Percentiles rank a stretch among this genome's conserved stretches.
These are phyloP conservation scores for Cercospora citrullina DNA, from an alignment of 2,329 filamentous ascomycete genomes.

Conservation along the genomic window DNA sequence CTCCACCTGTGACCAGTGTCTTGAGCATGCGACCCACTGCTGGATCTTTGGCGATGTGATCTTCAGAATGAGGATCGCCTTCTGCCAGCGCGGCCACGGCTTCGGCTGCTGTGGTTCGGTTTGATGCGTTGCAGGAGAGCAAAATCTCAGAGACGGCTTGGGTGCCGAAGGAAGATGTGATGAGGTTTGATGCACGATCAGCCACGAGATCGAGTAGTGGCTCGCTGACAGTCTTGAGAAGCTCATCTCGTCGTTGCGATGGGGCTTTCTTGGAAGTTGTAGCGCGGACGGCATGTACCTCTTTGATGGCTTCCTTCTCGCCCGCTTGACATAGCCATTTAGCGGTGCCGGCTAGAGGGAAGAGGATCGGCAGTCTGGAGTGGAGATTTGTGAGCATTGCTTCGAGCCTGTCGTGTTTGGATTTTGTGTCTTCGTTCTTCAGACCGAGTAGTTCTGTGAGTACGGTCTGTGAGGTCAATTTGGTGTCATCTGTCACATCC, in stretches of 20 bases:
- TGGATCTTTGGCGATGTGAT: slow-evolving; percentile 62
- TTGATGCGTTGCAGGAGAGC: slow-evolving; percentile 67
- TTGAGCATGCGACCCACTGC: slow-evolving; percentile 83
- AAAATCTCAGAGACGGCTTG: slow-evolving; percentile 84
- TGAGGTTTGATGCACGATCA: slow-evolving; percentile 65
- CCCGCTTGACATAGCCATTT: slow-evolving; percentile 64
- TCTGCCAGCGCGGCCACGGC: slow-evolving; percentile 57
- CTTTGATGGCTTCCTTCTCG: slow-evolving; percentile 67
- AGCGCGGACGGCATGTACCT: slow-evolving; percentile 76
- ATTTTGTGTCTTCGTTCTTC: slow-evolving; percentile 50
- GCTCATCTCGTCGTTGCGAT: slow-evolving; percentile 70
- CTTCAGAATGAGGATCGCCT: slow-evolving; percentile 45
- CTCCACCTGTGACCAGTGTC: slow-evolving; percentile 83
- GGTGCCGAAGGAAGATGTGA: slow-evolving; percentile 76
- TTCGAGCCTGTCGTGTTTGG: slow-evolving; percentile 54
- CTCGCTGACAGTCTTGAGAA: slow-evolving; percentile 72
- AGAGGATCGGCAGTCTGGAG: slow-evolving; percentile 69
- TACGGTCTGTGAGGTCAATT: slow-evolving; percentile 79
- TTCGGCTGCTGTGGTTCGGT: slow-evolving; percentile 56
- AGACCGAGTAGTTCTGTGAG: slow-evolving; percentile 81
- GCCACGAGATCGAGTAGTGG: slow-evolving; percentile 73
- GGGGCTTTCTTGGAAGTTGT: slow-evolving; percentile 92
- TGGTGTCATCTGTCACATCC: slow-evolving; percentile 93
- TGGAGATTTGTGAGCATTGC: slow-evolving; percentile 69
- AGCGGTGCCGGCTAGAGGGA: slow-evolving; percentile 68